Evolutionary conservation across 2,329 filamentous ascomycete genomes (phyloP).

Genomic region (Fusarium austroafricanum): DNA sequence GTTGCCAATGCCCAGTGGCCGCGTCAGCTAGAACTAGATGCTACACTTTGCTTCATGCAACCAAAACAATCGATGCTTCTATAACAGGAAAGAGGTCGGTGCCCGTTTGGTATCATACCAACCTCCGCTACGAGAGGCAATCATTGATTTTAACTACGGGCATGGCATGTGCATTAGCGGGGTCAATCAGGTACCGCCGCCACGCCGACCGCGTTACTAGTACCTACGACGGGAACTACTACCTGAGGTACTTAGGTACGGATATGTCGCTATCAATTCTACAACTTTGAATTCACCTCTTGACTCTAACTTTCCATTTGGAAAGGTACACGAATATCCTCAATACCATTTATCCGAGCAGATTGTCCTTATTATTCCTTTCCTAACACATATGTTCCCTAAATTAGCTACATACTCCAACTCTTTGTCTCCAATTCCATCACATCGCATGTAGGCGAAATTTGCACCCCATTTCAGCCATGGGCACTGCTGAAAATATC

Average conservation of each 20-base stretch:
- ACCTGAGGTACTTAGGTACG: too few relatives aligned
- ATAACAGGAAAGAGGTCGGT: too few relatives aligned
- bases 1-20: conserved; percentile 9
- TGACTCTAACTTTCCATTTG: neutral
- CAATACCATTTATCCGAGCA: neutral
- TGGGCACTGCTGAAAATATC: conserved; percentile 32
- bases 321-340: neutral
- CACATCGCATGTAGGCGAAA: conserved; percentile 41
- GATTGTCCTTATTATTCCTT: neutral
- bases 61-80: conserved; percentile 17
- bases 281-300: conserved; percentile 3
- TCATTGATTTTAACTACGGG: conserved; percentile 22
- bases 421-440: conserved; percentile 37
- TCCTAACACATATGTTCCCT: conserved; percentile 4
- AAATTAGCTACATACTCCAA: conserved; percentile 26
- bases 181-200: conserved; percentile 27
- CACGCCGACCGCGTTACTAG: neutral
- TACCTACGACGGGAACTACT: too few relatives aligned
- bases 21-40: conserved; percentile 24
- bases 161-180: conserved; percentile 27
- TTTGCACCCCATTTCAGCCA: conserved; percentile 41
- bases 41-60: conserved; percentile 22
- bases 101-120: too few relatives aligned
- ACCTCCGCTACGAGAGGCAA: too few relatives aligned
- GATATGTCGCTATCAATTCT: neutral